A percentile compares a stretch with the other conserved stretches of the same genome.
These are phyloP conservation scores for Aphanomyces invadans DNA, from an alignment of 352 stramenopile species.

Conservation along the genomic window DNA sequence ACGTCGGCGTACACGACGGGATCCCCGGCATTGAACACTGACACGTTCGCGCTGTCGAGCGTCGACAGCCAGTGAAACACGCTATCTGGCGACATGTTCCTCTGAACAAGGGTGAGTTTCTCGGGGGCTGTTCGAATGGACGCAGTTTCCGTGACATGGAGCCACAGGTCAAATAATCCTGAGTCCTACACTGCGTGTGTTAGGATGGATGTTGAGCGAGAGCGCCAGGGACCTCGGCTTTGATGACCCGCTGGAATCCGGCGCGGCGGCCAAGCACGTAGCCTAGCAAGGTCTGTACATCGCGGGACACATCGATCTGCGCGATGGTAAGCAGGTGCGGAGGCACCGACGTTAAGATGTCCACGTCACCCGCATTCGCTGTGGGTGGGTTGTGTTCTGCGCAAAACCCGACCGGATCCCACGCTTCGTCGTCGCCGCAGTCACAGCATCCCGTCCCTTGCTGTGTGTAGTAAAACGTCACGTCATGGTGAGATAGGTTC, in stretches of 20 bases:
- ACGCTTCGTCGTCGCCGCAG: conserved; percentile 95
- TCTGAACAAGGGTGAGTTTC: conserved; percentile 18
- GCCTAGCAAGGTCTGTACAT: conserved; percentile 1
- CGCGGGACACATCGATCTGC: background rate
- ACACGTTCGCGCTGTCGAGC: conserved; percentile 1
- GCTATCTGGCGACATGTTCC: conserved; percentile 11
- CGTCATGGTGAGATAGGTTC: conserved; percentile 91
- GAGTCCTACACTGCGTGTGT: background rate
- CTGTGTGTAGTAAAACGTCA: conserved; percentile 92
- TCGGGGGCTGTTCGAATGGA: conserved; percentile 6
- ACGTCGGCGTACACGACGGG: conserved; percentile 4
- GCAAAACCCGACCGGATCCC: conserved; percentile 93
- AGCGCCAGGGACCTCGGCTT: background rate
- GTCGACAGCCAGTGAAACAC: conserved; percentile 7
- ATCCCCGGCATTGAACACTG: background rate
- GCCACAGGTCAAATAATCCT: conserved; percentile 3
- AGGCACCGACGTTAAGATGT: conserved; percentile 19
- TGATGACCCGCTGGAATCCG: background rate
- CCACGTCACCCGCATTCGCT: conserved; percentile 12
- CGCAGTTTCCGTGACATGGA: conserved; percentile 24
- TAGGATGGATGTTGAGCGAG: background rate
- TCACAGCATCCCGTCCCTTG: conserved; percentile 96
- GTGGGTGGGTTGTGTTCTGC: conserved; percentile 70
- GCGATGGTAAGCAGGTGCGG: background rate
- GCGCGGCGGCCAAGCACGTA: background rate